Evolutionary conservation across 2,329 filamentous ascomycete species (phyloP), one percentile per base, ranked within the genome.

Genomic region (Neurospora crassa): DNA sequence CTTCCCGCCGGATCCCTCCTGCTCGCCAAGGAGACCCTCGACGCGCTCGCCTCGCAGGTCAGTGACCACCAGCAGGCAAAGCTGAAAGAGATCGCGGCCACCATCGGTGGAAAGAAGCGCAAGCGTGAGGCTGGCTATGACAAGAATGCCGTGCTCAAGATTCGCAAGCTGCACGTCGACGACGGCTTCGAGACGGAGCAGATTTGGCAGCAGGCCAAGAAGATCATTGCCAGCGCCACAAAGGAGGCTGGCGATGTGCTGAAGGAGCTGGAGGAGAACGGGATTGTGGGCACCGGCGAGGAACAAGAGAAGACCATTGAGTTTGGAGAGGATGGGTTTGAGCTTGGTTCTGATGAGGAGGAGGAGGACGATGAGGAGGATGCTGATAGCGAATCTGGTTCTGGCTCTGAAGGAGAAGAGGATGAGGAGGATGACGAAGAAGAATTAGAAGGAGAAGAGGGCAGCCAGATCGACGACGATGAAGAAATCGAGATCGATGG

Each of bases 151-250:
- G 83, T 91, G 1, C 78, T 97, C 74, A 93, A 93, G 77, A 84
- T 97, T 77, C 90, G 92, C 76, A 94, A 92, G 80, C 84, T 99
- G 18, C 92, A 97, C 79, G 84, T 93, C 7, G 89, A 97, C 71
- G 53, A 63, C 11, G 96, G 95, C 0, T 97, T 98, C 76, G 92
- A 92, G 76, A 90, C 92, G 12, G 89, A 90, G 24, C 95, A 98
- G 81, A 90, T 99, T 63, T 99, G 95, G 92, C 93, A 97, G 80
- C 96, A 99, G 82, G 92, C 93, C 10, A 91, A 90, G 78, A 89
- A 92, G 76, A 93, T 98, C 24, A 90, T 98, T 71, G 86, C 80
- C 14, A 84, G 85, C 67, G 81, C 87, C 12, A 76, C 89, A 67
- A 80, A 82, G 59, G 84, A 87, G 74, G 85, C 86, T 0, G 81